Percentiles rank a stretch among this genome's conserved stretches.
Conservation (phyloP, 441 rosid species). For the Gossypium gossypioides region DNA sequence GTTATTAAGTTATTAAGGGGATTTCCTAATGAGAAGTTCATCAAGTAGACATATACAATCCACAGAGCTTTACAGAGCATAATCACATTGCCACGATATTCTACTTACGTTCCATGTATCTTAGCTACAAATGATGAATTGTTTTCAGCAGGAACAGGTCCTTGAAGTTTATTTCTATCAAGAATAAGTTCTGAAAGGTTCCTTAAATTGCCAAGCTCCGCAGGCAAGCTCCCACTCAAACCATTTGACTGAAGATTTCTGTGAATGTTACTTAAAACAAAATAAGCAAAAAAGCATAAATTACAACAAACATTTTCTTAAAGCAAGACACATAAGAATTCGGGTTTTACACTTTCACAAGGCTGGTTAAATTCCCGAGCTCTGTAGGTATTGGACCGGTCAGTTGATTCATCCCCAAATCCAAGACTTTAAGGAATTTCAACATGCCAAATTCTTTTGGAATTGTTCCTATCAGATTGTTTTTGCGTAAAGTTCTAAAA, state of each 20-base stretch:
- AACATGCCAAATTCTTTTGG: slow-evolving; percentile 81
- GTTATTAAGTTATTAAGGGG: not conserved
- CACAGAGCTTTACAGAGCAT: not conserved
- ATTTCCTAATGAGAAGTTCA: not conserved
- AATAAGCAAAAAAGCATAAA: slow-evolving; percentile 8
- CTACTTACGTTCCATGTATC: slow-evolving; percentile 48
- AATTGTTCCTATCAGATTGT: slow-evolving; percentile 59
- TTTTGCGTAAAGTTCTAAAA: slow-evolving; percentile 59
- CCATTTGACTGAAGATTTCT: slow-evolving; percentile 91
- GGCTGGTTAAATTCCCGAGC: slow-evolving; percentile 51
- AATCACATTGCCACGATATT: not conserved
- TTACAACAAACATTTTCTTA: not conserved
- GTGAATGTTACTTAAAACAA: slow-evolving; percentile 19
- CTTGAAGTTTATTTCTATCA: slow-evolving; percentile 78
- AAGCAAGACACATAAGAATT: not conserved
- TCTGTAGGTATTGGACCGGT: slow-evolving; percentile 78
- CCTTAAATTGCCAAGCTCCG: slow-evolving; percentile 65
- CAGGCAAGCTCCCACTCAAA: slow-evolving; percentile 62
- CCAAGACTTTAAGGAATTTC: slow-evolving; percentile 64
- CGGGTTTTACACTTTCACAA: slow-evolving; percentile 40
- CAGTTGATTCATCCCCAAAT: slow-evolving; percentile 80
- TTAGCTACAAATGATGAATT: slow-evolving; percentile 29
- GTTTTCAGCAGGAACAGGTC: slow-evolving; percentile 52
- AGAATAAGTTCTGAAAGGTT: slow-evolving; percentile 60
- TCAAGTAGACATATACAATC: no score